Percentiles rank a stretch among this genome's conserved stretches.
Conservation (phyloP, 352 stramenopile species). For the Aphanomyces astaci region DNA sequence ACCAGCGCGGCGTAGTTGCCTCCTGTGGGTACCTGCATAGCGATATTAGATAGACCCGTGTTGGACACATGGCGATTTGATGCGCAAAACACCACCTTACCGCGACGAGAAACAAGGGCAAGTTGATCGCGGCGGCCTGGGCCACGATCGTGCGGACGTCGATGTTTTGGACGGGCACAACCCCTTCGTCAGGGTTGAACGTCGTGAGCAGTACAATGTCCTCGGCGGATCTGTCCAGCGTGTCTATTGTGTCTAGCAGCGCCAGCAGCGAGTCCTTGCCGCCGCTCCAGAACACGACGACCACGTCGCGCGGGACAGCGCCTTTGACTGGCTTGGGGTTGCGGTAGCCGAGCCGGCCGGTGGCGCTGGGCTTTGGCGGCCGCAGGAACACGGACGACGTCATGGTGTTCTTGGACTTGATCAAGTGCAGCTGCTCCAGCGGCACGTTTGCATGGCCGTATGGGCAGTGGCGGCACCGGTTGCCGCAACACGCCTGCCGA, state of each 20-base stretch:
- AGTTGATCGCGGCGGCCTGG: slow-evolving; percentile 61
- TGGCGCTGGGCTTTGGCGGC: slow-evolving; percentile 29
- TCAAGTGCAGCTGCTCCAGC: background rate
- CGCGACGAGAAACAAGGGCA: slow-evolving; percentile 69
- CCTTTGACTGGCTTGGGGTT: slow-evolving; percentile 1
- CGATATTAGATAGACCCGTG: background rate
- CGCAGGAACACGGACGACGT: slow-evolving; percentile 33
- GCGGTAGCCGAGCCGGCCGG: slow-evolving; percentile 1
- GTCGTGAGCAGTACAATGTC: slow-evolving; percentile 79
- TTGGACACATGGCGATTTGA: too few relatives aligned
- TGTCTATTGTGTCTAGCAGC: slow-evolving; percentile 34
- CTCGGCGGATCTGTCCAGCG: slow-evolving; percentile 33
- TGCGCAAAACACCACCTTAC: too few relatives aligned
- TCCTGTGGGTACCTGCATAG: slow-evolving; percentile 24
- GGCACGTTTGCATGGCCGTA: slow-evolving; percentile 80
- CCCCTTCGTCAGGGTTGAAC: slow-evolving; percentile 62
- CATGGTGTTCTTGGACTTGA: slow-evolving; percentile 7
- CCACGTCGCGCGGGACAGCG: slow-evolving; percentile 34
- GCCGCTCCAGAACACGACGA: slow-evolving; percentile 83
- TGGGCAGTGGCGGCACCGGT: slow-evolving; percentile 85
- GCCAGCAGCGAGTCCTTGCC: slow-evolving; percentile 87
- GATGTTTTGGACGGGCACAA: slow-evolving; percentile 82
- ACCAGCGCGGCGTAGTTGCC: slow-evolving; percentile 32
- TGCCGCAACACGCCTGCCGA: slow-evolving; percentile 83
- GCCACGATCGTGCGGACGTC: slow-evolving; percentile 52